phyloP scores from a whole-genome alignment of 176 grass and related monocot genomes.

The Aegilops sharonensis region DNA sequence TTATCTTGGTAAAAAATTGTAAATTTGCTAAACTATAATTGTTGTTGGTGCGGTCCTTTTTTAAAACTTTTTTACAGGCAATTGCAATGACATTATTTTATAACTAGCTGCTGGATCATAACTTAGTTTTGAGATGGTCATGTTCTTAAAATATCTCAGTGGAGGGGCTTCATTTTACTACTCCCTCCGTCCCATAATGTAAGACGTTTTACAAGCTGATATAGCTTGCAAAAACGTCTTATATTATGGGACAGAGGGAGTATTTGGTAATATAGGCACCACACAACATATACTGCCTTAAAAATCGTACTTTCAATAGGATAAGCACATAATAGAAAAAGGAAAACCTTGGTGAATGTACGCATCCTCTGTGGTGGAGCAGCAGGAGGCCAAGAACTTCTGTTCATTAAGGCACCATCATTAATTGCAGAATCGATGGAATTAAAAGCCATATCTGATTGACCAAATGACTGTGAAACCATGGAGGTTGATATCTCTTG shows the following conservation, averaged over 20 bases:
- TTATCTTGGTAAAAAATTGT: background rate
- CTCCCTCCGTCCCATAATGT: no score
- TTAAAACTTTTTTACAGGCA: background rate
- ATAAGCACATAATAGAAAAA: constrained; percentile 16
- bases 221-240: no score
- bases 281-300: constrained; percentile 16
- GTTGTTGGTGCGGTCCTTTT: background rate
- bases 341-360: constrained; percentile 92
- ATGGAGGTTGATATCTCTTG: constrained; percentile 97
- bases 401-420: constrained; percentile 76
- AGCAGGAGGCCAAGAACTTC: constrained; percentile 61
- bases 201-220: no score
- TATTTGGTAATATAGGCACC: background rate
- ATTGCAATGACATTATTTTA: constrained; percentile 1
- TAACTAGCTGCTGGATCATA: background rate
- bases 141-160: background rate
- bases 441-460: constrained; percentile 90
- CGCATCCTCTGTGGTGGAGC: constrained; percentile 71
- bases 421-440: constrained; percentile 95
- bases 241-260: no score
- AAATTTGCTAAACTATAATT: background rate
- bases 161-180: background rate
- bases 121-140: background rate
- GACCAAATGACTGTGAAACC: constrained; percentile 96
- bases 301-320: background rate